Conservation (phyloP, 768 basidiomycete genomes). For the Austroboletus eburneus region DNA sequence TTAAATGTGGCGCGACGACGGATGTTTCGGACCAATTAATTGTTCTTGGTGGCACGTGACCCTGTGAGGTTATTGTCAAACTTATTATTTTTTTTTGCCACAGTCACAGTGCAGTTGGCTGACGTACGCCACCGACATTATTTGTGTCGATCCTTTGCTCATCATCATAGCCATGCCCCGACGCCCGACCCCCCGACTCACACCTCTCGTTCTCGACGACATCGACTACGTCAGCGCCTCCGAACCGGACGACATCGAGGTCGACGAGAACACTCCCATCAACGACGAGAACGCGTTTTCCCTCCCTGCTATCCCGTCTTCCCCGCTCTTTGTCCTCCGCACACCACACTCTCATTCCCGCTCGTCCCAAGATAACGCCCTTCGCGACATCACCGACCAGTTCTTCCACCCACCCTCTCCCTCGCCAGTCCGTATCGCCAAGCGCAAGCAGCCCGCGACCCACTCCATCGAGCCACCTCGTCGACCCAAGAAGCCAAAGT, state of each 20-base stretch:
- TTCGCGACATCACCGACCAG: slow-evolving; percentile 33
- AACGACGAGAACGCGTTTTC: slow-evolving; percentile 14
- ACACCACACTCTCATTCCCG: slow-evolving; percentile 23
- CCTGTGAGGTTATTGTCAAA: no score
- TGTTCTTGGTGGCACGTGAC: no score
- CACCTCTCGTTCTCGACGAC: slow-evolving; percentile 3
- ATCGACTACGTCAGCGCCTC: slow-evolving; percentile 15
- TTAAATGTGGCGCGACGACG: no score
- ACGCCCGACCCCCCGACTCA: slow-evolving; percentile 15
- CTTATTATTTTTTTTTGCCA: no score
- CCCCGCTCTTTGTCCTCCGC: slow-evolving; percentile 15
- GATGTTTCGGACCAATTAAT: no score
- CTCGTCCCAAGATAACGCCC: slow-evolving; percentile 17
- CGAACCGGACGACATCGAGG: slow-evolving; percentile 18
- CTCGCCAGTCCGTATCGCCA: slow-evolving; percentile 25
- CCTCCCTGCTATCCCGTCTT: slow-evolving; percentile 5
- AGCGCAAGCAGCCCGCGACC: slow-evolving; percentile 13
- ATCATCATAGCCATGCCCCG: not conserved
- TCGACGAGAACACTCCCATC: slow-evolving; percentile 17
- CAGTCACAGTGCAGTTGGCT: no score
- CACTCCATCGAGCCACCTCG: slow-evolving; percentile 25
- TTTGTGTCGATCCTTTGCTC: not conserved
- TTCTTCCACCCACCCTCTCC: slow-evolving; percentile 33
- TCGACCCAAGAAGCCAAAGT: slow-evolving; percentile 31
- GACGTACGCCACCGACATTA: no score